phyloP scores from a whole-genome alignment of 345 rosid genomes.

The Lepidium sativum region DNA sequence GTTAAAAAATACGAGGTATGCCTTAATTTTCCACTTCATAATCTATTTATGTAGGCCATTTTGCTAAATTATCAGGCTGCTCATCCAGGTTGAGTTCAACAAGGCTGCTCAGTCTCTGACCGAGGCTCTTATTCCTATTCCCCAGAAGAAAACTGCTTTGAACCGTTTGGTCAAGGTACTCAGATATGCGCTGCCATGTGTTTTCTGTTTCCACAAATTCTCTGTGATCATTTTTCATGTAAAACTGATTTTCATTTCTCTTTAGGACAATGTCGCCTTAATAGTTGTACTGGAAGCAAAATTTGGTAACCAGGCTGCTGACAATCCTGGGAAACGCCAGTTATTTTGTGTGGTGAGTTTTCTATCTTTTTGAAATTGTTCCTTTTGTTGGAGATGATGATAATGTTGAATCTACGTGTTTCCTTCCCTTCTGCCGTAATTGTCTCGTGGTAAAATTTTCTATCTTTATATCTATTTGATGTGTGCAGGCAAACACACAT shows the following conservation, averaged over 20 bases:
- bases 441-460: not conserved
- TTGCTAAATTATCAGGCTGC: slow-evolving; percentile 8
- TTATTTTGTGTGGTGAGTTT: slow-evolving; percentile 88
- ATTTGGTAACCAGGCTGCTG: slow-evolving; percentile 79
- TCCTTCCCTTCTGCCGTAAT: not conserved
- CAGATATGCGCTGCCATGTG: not conserved
- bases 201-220: not conserved
- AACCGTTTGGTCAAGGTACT: slow-evolving; percentile 79
- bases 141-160: slow-evolving; percentile 85
- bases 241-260: slow-evolving; percentile 4
- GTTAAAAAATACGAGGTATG: slow-evolving; percentile 96
- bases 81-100: slow-evolving; percentile 86
- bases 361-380: not conserved
- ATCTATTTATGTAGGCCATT: not conserved
- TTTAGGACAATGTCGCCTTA: slow-evolving; percentile 85
- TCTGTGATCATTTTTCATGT: not conserved
- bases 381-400: not conserved
- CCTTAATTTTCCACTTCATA: not conserved
- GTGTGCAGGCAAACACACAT: slow-evolving; percentile 86
- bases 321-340: slow-evolving; percentile 78
- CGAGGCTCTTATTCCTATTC: slow-evolving; percentile 68
- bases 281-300: slow-evolving; percentile 91
- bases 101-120: slow-evolving; percentile 99
- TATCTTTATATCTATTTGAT: slow-evolving; percentile 8
- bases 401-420: not conserved